Evolutionary conservation across 768 basidiomycete genomes (phyloP).

Genomic region (Strobilomyces confusus): DNA sequence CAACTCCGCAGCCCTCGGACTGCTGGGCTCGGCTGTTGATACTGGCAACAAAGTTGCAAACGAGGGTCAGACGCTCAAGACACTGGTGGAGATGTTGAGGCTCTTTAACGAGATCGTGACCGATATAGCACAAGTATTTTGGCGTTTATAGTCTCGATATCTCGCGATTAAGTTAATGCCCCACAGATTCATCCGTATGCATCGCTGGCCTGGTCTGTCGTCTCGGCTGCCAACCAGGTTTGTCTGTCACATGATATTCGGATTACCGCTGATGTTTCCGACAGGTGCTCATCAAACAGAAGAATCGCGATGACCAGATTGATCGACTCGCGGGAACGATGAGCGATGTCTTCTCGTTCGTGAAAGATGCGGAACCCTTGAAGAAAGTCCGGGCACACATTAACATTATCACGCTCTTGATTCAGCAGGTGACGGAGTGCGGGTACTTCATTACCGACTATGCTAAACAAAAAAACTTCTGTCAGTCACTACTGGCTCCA

Average conservation of each 20-base stretch:
- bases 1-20: background rate
- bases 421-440: conserved; percentile 3
- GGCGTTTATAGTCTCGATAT: background rate
- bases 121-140: background rate
- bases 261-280: background rate
- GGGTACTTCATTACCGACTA: conserved; percentile 1
- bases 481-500: background rate
- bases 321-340: background rate
- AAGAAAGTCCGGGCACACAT: background rate
- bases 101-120: background rate
- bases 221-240: background rate
- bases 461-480: background rate
- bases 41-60: background rate
- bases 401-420: background rate
- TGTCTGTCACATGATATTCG: background rate
- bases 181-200: background rate
- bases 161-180: background rate
- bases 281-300: background rate
- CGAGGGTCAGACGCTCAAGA: background rate
- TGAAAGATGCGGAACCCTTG: background rate
- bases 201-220: background rate
- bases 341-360: background rate
- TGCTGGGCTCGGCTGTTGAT: background rate
- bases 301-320: background rate
- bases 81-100: background rate